A percentile compares a stretch with the other conserved stretches of the same genome.
phyloP scores from a whole-genome alignment of 257 asterid genomes.

The Thymus quinquecostatus region DNA sequence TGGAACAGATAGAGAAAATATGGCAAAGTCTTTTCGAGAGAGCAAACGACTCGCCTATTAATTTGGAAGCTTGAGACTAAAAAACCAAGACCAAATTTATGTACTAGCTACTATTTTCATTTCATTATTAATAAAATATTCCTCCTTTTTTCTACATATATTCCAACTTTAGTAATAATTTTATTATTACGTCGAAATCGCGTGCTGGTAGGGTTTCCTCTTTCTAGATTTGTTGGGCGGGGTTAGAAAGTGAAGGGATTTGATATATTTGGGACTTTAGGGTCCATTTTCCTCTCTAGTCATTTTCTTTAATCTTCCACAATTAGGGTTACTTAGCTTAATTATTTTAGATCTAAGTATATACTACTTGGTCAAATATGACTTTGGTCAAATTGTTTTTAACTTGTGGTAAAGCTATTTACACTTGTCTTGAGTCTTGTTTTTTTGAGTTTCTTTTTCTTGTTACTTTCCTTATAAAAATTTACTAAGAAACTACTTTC shows the following conservation, averaged over 20 bases:
- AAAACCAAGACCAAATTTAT: conserved; percentile 49
- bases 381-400: conserved; percentile 26
- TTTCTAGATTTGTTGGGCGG: conserved; percentile 6
- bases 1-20: conserved; percentile 39
- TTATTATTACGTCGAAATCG: not conserved
- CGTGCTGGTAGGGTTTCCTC: not conserved
- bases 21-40: conserved; percentile 39
- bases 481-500: not conserved
- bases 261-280: conserved; percentile 37
- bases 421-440: conserved; percentile 31
- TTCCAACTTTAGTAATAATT: not conserved
- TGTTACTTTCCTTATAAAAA: not conserved
- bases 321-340: conserved; percentile 23
- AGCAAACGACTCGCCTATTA: conserved; percentile 75
- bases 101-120: too few relatives aligned
- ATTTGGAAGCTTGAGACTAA: conserved; percentile 58
- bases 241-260: conserved; percentile 53
- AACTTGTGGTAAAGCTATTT: conserved; percentile 24
- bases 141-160: not conserved
- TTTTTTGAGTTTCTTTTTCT: not conserved
- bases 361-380: conserved; percentile 22
- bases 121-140: not conserved
- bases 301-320: conserved; percentile 23
- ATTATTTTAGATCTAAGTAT: conserved; percentile 29
- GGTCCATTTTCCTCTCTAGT: conserved; percentile 30